Evolutionary conservation across 495 filamentous ascomycete genomes (phyloP), one percentile per base, ranked within the genome.

Genomic region (Glutinoglossum americanum): DNA sequence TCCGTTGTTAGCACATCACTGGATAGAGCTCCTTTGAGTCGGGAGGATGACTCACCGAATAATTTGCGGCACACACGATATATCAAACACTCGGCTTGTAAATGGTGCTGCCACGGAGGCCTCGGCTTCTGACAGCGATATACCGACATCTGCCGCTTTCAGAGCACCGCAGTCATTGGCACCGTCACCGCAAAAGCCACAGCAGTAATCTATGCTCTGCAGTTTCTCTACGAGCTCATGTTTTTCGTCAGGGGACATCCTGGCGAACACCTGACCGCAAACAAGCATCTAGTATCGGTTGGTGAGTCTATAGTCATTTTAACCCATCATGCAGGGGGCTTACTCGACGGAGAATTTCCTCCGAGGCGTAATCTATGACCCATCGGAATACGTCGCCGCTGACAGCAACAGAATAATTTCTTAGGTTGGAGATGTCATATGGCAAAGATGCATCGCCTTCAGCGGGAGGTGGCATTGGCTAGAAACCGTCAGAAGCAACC

Each of bases 171-270:
- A 99, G 65, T 99, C 93, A 68, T 99, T 99, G 23, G 93, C 93
- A 51, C 93, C 93, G 65, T 99, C 93, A 44, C 93, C 93, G 62
- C 93, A 99, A 69, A 99, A 99, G 23, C 93, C 89, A 64, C 80
- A 85, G 64, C 87, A 94, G 69, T 97, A 97, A 66, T 89, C 92
- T 58, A 99, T 84, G 61, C 87, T 89, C 64, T 99, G 93, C 21
- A 99, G 77, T 65, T 94, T 97, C 67, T 97, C 89, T 13, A 99
- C 88, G 10, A 99, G 73, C 66, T 99, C 93, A 67, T 97, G 90
- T 66, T 99, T 99, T 69, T 99, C 92, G 67, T 99, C 93, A 0
- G 93, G 93, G 17, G 89, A 96, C 93, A 99, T 99, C 60, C 93
- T 80, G 26, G 93, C 93, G 69, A 94, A 99, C 0, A 99, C 85